Evolutionary conservation across 2,329 filamentous ascomycete genomes (phyloP).

Genomic region (Neonectria magnoliae): DNA sequence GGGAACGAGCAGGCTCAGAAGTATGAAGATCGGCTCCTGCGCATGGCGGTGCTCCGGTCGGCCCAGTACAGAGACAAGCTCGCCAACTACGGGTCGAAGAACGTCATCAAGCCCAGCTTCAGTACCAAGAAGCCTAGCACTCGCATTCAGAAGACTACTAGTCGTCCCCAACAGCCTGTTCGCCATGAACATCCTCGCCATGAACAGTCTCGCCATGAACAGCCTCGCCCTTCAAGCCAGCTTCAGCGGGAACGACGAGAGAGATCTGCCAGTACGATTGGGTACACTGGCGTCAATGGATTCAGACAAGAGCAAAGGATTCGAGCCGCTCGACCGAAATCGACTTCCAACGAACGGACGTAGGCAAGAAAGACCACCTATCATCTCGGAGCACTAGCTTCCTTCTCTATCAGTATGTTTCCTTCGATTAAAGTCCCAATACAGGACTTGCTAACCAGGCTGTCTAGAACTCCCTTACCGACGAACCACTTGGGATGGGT

Average conservation of each 20-base stretch:
- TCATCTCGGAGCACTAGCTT: background rate
- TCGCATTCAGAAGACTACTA: background rate
- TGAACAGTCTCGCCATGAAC: background rate
- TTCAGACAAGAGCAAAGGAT: conserved; percentile 32
- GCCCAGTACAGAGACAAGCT: conserved; percentile 36
- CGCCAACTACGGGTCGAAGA: conserved; percentile 32
- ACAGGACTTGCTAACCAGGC: too few relatives aligned
- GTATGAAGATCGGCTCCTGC: conserved; percentile 43
- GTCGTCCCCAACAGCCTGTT: background rate
- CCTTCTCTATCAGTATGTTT: background rate
- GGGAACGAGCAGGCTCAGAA: background rate
- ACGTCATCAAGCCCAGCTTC: conserved; percentile 8
- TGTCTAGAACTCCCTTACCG: too few relatives aligned
- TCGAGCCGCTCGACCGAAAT: background rate
- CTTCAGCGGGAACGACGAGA: conserved; percentile 13
- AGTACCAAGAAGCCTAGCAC: background rate
- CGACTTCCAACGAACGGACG: background rate
- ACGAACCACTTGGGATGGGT: background rate
- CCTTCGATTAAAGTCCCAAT: too few relatives aligned
- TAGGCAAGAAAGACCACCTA: background rate
- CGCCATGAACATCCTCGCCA: background rate
- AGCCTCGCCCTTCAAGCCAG: background rate
- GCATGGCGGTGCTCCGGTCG: conserved; percentile 42
- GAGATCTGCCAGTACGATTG: conserved; percentile 12
- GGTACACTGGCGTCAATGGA: conserved; percentile 43